Percentiles rank a stretch among this genome's conserved stretches.
Conservation (phyloP, 1,284 basidiomycete species). For the Ustanciosporium gigantosporum region DNA sequence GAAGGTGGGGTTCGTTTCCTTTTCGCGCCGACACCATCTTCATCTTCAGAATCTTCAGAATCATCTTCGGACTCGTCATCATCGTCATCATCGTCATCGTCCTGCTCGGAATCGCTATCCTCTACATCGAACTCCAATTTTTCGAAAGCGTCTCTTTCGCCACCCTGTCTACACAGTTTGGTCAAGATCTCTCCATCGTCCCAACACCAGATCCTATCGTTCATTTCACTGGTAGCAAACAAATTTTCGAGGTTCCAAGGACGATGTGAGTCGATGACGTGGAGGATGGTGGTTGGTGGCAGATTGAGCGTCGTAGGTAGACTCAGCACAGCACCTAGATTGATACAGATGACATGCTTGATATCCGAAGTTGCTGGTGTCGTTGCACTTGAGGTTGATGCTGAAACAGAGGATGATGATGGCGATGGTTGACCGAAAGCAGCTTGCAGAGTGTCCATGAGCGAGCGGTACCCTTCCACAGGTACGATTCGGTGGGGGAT, state of each 20-base stretch:
- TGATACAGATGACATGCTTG: slow-evolving; percentile 86
- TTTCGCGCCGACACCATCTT: slow-evolving; percentile 1
- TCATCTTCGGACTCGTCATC: slow-evolving; percentile 59
- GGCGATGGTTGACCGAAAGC: slow-evolving; percentile 8
- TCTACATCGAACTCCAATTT: slow-evolving; percentile 54
- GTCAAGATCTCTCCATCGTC: slow-evolving; percentile 55
- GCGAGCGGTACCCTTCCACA: slow-evolving; percentile 73
- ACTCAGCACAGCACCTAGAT: slow-evolving; percentile 87
- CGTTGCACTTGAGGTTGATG: slow-evolving; percentile 5
- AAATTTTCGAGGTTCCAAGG: slow-evolving; percentile 88
- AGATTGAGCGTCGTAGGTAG: slow-evolving; percentile 65
- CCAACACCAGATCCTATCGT: slow-evolving; percentile 52
- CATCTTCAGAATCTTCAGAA: slow-evolving; percentile 4
- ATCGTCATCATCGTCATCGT: slow-evolving; percentile 30
- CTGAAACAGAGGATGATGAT: background rate
- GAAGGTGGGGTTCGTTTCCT: background rate
- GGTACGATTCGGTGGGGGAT: slow-evolving; percentile 87
- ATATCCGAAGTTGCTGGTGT: too few species aligned
- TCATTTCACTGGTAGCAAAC: slow-evolving; percentile 69
- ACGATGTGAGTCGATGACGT: slow-evolving; percentile 91
- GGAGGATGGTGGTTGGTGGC: slow-evolving; percentile 66
- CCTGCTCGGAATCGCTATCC: slow-evolving; percentile 69
- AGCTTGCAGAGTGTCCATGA: slow-evolving; percentile 21
- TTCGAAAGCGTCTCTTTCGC: slow-evolving; percentile 52
- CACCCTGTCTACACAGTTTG: slow-evolving; percentile 23